Evolutionary conservation across 1,284 basidiomycete species (phyloP), one percentile per base, ranked within the genome.

Genomic region (Phaffia rhodozyma): DNA sequence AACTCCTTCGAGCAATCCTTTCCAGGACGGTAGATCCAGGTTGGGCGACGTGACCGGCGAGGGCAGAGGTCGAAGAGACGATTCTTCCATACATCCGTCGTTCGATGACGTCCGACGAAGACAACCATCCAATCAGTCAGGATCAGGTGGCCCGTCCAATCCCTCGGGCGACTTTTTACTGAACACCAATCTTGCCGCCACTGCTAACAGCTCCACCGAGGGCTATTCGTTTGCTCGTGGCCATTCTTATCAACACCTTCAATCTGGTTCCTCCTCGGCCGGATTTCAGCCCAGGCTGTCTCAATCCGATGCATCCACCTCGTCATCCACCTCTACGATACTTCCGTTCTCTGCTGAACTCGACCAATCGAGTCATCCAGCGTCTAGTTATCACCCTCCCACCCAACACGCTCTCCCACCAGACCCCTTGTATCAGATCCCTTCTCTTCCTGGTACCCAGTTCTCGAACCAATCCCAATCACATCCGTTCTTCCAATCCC

Each of bases 401-500:
- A 23, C 60, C 20, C 60, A 61, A 49, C 60, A 62, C 55, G 51
- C 48, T 5, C 60, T 61, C 16, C 56, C 64, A 1, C 55, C 64
- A 27, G 64, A 66, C 48, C 64, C 64, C 7, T 58, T 66, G 30
- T 66, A 66, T 60, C 52, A 54, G 5, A 50, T 50, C 21, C 29
- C 58, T 47, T 9, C 51, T 11, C 5, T 47, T n/a, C 9, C 51
- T 11, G 23, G 52, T 32, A 29, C n/a, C n/a, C 9, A 47, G 18
- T 25, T 25, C 34, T 49, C 54, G 51, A 48, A 29, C 9, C 47
- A 43, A 20, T 51, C 47, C 27, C 53, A 20, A 53, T 7, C 47
- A n/a, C 62, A 30, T 32, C 47, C 55, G 2, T 47, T 58, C 16
- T 53, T 43, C 58, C 78, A 78, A 60, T 75, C 72, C 55, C 74